Base-by-base conservation (phyloP, 768 basidiomycete species). In the Artomyces pyxidatus region DNA sequence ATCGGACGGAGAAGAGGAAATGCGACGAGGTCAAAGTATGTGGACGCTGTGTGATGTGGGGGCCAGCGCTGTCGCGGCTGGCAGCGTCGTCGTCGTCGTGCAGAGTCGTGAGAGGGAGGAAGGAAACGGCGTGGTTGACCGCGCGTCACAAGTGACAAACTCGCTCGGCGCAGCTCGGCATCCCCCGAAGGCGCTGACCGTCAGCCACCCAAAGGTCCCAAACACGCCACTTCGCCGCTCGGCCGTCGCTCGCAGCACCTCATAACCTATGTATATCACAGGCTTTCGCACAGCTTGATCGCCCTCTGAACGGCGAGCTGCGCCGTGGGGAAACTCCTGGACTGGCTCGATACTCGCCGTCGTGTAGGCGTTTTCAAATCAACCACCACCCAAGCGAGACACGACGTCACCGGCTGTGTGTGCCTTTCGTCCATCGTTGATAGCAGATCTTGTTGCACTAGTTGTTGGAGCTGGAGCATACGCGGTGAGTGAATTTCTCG, bases 1-100 rank as follows among this genome's bases (percentile, higher is more conserved):
- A 80, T 78, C 54, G 59, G 56, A 53, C 27, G 29, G 40, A 42
- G 12, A 6, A 21, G 43, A 3, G n/a, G 22, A 32, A 28, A 30
- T 30, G 26, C 45, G 45, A 21, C 45, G 30, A 19, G 32, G 14
- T 14, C 17, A 41, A 21, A 2, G n/a, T 19, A 37, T 21, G 12
- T 6, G 26, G n/a, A 11, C n/a, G 27, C 25, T n/a, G 6, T 27
- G 28, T 16, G 40, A 41, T 16, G 25, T 21, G 7, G 27, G 45
- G 25, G n/a, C 39, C 16, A 19, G n/a, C n/a, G 37, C 22, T 35
- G 35, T 28, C 21, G 37, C 35, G n/a, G n/a, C 45, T 12, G 32
- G n/a, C n/a, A 16, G 11, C 25, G 45, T 37, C 32, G 45, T 46
- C 21, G 45, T 35, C 26, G 43, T 28, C 26, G 43, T 17, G n/a